Conservation (phyloP, 441 rosid species). For the Bruguiera hainesii region DNA sequence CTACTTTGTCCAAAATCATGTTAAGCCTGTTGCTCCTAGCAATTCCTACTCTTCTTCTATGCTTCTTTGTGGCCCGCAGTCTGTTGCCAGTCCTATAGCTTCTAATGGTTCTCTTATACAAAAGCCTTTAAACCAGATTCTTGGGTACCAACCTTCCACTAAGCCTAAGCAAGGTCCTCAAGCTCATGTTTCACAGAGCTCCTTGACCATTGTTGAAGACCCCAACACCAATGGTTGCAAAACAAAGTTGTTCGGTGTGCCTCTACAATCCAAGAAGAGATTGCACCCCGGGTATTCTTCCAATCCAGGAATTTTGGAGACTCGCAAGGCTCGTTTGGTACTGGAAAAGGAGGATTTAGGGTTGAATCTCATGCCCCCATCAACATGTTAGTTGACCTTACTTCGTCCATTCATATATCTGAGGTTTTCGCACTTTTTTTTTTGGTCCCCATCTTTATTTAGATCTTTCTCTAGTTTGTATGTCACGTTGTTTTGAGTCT, state of each 20-base stretch:
- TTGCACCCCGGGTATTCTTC: conserved; percentile 45
- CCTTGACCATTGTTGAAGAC: conserved; percentile 63
- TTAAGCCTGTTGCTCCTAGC: conserved; percentile 78
- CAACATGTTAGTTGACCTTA: conserved; percentile 40
- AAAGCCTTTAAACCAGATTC: conserved; percentile 44
- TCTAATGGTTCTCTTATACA: conserved; percentile 27
- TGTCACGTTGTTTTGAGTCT: conserved; percentile 16
- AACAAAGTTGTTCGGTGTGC: conserved; percentile 83
- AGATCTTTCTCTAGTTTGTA: conserved; percentile 5
- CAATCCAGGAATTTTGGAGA: conserved; percentile 34
- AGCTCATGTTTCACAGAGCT: conserved; percentile 55
- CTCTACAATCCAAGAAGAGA: conserved; percentile 79
- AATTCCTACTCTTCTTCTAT: conserved; percentile 48
- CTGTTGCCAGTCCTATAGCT: conserved; percentile 23
- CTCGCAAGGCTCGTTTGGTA: conserved; percentile 58
- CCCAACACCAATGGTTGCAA: conserved; percentile 33
- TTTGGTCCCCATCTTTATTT: neutral
- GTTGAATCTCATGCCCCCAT: conserved; percentile 85
- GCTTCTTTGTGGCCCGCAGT: conserved; percentile 34
- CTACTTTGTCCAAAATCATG: conserved; percentile 88
- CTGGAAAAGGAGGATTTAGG: conserved; percentile 74
- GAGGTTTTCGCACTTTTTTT: conserved; percentile 14
- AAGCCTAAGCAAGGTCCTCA: conserved; percentile 33
- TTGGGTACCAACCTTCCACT: conserved; percentile 27
- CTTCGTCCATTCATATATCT: conserved; percentile 18